Conservation (phyloP, 2,329 filamentous ascomycete genomes). For the Chaetomiaceae sp. region DNA sequence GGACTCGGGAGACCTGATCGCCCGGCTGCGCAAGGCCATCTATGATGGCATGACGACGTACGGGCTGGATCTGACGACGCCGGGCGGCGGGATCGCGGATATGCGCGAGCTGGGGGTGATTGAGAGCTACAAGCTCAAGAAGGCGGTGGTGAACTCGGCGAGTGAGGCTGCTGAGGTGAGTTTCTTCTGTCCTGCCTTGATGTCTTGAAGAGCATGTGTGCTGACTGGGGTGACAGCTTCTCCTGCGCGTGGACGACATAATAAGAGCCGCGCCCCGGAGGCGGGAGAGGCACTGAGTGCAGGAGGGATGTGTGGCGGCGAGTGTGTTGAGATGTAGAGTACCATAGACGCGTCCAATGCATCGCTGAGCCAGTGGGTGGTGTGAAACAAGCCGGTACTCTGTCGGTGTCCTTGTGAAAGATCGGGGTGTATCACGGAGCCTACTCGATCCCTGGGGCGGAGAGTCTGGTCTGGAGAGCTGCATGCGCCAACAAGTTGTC, state of each 20-base stretch:
- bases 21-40: conserved; percentile 84
- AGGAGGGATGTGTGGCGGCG: neutral
- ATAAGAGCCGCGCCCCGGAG: conserved; percentile 86
- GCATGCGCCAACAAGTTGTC: too few relatives aligned
- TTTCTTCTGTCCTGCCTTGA: conserved; percentile 10
- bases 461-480: neutral
- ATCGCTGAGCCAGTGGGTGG: conserved; percentile 1
- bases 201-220: neutral
- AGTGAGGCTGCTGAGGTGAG: conserved; percentile 94
- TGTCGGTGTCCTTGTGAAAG: neutral
- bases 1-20: conserved; percentile 90
- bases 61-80: conserved; percentile 81
- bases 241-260: conserved; percentile 95
- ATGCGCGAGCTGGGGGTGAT: conserved; percentile 95
- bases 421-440: too few relatives aligned
- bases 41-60: conserved; percentile 93
- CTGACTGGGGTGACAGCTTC: conserved; percentile 53
- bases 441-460: too few relatives aligned
- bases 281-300: conserved; percentile 54
- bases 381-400: too few relatives aligned
- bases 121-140: conserved; percentile 98
- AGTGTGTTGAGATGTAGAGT: conserved; percentile 17
- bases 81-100: conserved; percentile 87
- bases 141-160: conserved; percentile 92
- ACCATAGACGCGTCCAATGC: conserved; percentile 19